These are phyloP conservation scores for Pelargonium cotyledonis DNA, from an alignment of 441 rosid species.

Conservation along the genomic window DNA sequence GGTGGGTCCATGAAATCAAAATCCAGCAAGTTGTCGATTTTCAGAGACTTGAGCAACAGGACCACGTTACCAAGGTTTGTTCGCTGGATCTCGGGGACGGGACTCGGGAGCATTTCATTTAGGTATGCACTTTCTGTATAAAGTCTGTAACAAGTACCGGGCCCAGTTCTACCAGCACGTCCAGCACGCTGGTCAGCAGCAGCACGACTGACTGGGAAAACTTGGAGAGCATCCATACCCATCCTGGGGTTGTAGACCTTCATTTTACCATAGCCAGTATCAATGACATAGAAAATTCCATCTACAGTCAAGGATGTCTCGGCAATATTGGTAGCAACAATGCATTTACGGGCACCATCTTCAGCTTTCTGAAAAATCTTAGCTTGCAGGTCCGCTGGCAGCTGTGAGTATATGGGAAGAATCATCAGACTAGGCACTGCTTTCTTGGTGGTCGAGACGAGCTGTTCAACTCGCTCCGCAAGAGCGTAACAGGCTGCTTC, in stretches of 20 bases:
- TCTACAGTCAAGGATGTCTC: conserved; percentile 97
- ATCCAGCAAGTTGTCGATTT: conserved; percentile 81
- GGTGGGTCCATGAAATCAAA: conserved; percentile 99
- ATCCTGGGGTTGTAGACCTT: conserved; percentile 95
- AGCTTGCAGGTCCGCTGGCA: conserved; percentile 98
- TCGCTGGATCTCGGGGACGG: conserved; percentile 95
- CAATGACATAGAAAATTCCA: conserved; percentile 92
- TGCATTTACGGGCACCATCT: conserved; percentile 97
- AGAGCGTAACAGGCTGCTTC: conserved; percentile 91
- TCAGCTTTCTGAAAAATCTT: conserved; percentile 93
- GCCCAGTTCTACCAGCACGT: conserved; percentile 98
- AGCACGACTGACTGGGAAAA: conserved; percentile 89
- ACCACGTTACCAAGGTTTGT: conserved; percentile 96
- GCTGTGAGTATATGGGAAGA: conserved; percentile 94
- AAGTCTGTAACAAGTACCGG: conserved; percentile 91
- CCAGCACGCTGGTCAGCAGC: conserved; percentile 98
- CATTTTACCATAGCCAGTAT: conserved; percentile 95
- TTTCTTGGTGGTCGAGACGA: conserved; percentile 56
- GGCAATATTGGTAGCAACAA: conserved; percentile 96
- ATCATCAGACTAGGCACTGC: conserved; percentile 69
- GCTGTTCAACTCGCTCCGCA: conserved; percentile 93
- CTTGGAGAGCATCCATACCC: conserved; percentile 99
- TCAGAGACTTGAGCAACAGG: conserved; percentile 82
- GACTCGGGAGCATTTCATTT: conserved; percentile 85
- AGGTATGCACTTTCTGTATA: conserved; percentile 87